Conservation (phyloP, 768 basidiomycete species). For the Leccinum boreale region DNA sequence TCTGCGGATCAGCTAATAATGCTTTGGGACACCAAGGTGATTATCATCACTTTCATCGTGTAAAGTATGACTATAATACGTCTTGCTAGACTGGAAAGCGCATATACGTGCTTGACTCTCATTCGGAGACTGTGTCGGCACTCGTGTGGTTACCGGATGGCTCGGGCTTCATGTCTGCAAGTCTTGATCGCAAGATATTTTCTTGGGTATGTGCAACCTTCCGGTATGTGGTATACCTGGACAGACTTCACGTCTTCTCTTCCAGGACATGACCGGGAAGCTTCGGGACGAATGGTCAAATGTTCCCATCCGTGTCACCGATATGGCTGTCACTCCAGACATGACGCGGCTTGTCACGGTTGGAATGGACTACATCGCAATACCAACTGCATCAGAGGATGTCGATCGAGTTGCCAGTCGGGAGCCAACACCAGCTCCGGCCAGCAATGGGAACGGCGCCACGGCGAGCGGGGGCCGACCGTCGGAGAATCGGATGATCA, state of each 20-base stretch:
- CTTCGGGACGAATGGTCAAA: slow-evolving; percentile 66
- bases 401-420: slow-evolving; percentile 30
- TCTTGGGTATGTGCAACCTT: slow-evolving; percentile 63
- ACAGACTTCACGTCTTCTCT: slow-evolving; percentile 8
- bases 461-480: slow-evolving; percentile 35
- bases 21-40: slow-evolving; percentile 88
- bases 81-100: slow-evolving; percentile 66
- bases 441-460: slow-evolving; percentile 32
- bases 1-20: slow-evolving; percentile 78
- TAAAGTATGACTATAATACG: slow-evolving; percentile 4
- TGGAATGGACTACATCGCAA: slow-evolving; percentile 53
- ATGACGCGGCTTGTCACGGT: slow-evolving; percentile 80
- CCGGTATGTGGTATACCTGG: neutral
- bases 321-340: slow-evolving; percentile 85
- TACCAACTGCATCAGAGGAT: slow-evolving; percentile 16
- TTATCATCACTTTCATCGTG: slow-evolving; percentile 8
- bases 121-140: slow-evolving; percentile 81
- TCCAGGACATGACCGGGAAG: slow-evolving; percentile 73
- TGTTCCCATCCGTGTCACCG: slow-evolving; percentile 76
- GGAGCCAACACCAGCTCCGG: slow-evolving; percentile 34
- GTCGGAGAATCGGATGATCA: slow-evolving; percentile 62
- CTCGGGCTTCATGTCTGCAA: slow-evolving; percentile 85
- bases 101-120: slow-evolving; percentile 61
- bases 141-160: slow-evolving; percentile 88
- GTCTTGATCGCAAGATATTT: slow-evolving; percentile 79